Percentiles rank a stretch among this genome's conserved stretches.
phyloP scores from a whole-genome alignment of 345 rosid genomes.

The Boechera stricta region DNA sequence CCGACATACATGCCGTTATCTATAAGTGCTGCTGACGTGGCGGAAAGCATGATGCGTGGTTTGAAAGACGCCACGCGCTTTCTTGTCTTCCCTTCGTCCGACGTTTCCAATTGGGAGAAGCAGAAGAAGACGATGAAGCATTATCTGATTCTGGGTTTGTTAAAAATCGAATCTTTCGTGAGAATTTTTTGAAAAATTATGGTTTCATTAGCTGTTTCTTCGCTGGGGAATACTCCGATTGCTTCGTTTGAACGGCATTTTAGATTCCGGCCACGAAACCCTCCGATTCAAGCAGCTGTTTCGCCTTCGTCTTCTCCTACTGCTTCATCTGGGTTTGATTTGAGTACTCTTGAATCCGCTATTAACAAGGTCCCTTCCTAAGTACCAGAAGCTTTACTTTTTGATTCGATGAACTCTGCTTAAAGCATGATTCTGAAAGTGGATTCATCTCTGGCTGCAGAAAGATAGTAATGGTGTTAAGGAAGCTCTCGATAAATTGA shows the following conservation, averaged over 20 bases:
- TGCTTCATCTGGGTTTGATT: constrained; percentile 55
- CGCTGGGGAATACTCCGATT: constrained; percentile 15
- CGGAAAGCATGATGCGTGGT: constrained; percentile 30
- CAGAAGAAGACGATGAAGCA: constrained; percentile 26
- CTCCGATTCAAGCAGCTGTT: constrained; percentile 16
- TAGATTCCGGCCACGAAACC: constrained; percentile 13
- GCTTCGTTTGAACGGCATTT: constrained; percentile 30
- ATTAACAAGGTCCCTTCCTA: constrained; percentile 55
- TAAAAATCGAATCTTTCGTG: neutral
- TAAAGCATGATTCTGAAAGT: neutral
- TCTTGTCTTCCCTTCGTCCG: constrained; percentile 33
- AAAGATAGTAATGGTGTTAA: constrained; percentile 85
- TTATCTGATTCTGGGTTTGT: constrained; percentile 8
- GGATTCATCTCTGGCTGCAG: constrained; percentile 46
- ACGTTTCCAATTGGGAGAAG: constrained; percentile 14
- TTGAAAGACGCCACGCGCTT: constrained; percentile 42
- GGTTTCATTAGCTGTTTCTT: constrained; percentile 38
- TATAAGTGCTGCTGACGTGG: constrained; percentile 37
- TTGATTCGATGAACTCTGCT: neutral
- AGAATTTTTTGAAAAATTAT: neutral
- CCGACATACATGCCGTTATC: constrained; percentile 21
- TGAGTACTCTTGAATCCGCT: constrained; percentile 74
- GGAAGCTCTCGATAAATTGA: constrained; percentile 74
- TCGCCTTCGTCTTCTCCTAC: constrained; percentile 45
- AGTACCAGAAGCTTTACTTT: neutral